Base-by-base conservation (phyloP, 2,329 filamentous ascomycete species). In the Aphanocladium album region DNA sequence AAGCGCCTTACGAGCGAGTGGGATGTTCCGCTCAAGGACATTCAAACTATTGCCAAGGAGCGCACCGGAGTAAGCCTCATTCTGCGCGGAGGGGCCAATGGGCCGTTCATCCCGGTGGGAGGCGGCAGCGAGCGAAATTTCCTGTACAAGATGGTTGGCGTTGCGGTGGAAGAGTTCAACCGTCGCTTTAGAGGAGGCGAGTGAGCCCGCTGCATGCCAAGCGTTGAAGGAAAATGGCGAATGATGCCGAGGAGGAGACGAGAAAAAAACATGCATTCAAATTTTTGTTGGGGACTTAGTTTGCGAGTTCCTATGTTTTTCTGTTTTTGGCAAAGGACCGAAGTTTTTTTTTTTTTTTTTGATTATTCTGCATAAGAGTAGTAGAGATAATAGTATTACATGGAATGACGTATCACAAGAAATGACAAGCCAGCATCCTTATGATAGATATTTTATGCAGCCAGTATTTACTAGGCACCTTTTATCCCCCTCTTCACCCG, bases 31-130 rank as follows among this genome's bases (percentile, higher is more conserved):
- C 81, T 99, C 65, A 97, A 95, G 71, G 95, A 99, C 72, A 86
- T 99, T 21, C 93, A 98, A 79, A 98, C 93, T 0, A 98, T 99
- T 65, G 90, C 89, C 50, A 99, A 98, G 79, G 96, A 99, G 80
- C 82, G 95, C 57, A 99, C 95, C 0, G 96, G 95, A 0, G 86
- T 99, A 76, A 93, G 90, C 66, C 84, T 99, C 64, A 88, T 90
- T 51, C 77, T 98, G 65, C 89, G 96, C 67, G 93, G 93, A 12
- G 93, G 93, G 3, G 90, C 89, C 2, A 96, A 96, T 71, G 95
- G 95, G 0, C 95, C 95, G 2, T 99, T 98, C 70, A 87, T 99
- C 7, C 95, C 95, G 0, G 89, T 98, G 6, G 88, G 87, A n/a
- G 92, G 96, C 68, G 93, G 97, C 74, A 90, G 87, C 59, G 81